A percentile compares a stretch with the other conserved stretches of the same genome.
phyloP scores from a whole-genome alignment of 1,139 yeast species.

The Hyphopichia pseudoburtonii region DNA sequence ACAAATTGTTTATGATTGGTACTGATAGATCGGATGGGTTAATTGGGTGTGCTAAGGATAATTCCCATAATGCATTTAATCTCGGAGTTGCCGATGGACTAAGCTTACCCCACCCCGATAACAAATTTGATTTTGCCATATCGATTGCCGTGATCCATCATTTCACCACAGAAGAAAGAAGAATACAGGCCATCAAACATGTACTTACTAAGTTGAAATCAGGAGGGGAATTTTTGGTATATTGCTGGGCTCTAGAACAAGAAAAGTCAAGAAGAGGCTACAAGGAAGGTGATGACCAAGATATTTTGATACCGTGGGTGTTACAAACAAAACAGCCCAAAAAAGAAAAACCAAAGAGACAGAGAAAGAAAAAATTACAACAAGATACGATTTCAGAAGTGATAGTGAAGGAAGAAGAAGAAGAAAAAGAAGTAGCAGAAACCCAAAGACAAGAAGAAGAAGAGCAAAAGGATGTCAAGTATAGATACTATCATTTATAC shows the following conservation, averaged over 20 bases:
- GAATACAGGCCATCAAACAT: conserved; percentile 70
- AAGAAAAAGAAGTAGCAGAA: conserved; percentile 12
- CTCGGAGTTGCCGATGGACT: conserved; percentile 77
- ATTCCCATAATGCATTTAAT: conserved; percentile 34
- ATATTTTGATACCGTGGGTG: conserved; percentile 95
- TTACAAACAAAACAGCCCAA: conserved; percentile 46
- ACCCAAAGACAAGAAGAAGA: conserved; percentile 16
- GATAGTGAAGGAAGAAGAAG: conserved; percentile 13
- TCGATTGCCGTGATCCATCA: conserved; percentile 97
- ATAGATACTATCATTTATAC: conserved; percentile 87
- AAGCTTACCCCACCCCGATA: conserved; percentile 60
- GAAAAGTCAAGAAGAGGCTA: conserved; percentile 83
- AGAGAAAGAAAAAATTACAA: conserved; percentile 5
- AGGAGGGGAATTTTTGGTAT: conserved; percentile 73
- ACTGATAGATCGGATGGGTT: conserved; percentile 83
- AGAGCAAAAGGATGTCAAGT: conserved; percentile 51
- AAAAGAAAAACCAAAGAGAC: conserved; percentile 19
- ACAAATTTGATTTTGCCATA: conserved; percentile 81
- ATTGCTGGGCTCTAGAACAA: conserved; percentile 97
- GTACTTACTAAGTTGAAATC: conserved; percentile 57
- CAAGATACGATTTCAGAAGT: conserved; percentile 1
- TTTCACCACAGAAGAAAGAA: conserved; percentile 78
- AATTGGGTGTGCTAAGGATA: conserved; percentile 63
- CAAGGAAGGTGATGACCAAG: conserved; percentile 88
- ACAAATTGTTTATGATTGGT: conserved; percentile 68